These are phyloP conservation scores for Colletotrichum agaves DNA, from an alignment of 2,329 filamentous ascomycete genomes.

Conservation along the genomic window DNA sequence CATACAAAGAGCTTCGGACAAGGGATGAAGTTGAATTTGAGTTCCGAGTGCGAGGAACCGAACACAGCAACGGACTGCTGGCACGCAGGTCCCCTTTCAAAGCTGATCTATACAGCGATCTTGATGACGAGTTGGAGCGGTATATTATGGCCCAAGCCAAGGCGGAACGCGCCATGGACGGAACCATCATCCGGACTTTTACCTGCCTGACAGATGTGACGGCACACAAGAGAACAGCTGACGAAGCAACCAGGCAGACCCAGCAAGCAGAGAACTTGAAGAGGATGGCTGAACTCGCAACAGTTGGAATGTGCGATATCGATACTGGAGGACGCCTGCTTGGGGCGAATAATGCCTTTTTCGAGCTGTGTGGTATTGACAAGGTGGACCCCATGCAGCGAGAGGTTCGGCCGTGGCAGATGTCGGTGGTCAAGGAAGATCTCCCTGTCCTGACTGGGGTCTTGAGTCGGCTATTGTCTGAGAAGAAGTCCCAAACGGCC, in stretches of 20 bases:
- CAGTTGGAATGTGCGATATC: constrained; percentile 66
- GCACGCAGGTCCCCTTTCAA: constrained; percentile 34
- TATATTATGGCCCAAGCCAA: constrained; percentile 60
- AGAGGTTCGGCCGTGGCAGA: constrained; percentile 56
- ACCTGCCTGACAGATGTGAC: constrained; percentile 64
- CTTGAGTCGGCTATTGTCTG: constrained; percentile 51
- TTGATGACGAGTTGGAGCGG: constrained; percentile 49
- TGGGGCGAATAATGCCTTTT: constrained; percentile 64
- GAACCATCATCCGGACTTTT: constrained; percentile 56
- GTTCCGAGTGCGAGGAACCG: constrained; percentile 52
- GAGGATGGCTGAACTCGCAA: constrained; percentile 64
- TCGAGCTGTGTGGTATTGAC: constrained; percentile 61
- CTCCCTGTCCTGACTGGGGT: constrained; percentile 51
- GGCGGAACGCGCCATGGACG: constrained; percentile 56
- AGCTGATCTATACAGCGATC: constrained; percentile 42
- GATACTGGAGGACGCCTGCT: constrained; percentile 60
- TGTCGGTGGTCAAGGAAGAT: constrained; percentile 59
- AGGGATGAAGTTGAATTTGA: constrained; percentile 56
- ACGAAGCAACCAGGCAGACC: constrained; percentile 59
- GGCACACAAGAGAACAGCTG: constrained; percentile 59
- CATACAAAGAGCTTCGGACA: constrained; percentile 54
- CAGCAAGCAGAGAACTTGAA: constrained; percentile 65
- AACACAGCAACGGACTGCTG: constrained; percentile 21
- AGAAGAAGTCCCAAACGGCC: constrained; percentile 56
- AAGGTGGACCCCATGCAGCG: constrained; percentile 52